A percentile compares a stretch with the other conserved stretches of the same genome.
Conservation (phyloP, 495 filamentous ascomycete genomes). For the Trichoderma orchidacearum region DNA sequence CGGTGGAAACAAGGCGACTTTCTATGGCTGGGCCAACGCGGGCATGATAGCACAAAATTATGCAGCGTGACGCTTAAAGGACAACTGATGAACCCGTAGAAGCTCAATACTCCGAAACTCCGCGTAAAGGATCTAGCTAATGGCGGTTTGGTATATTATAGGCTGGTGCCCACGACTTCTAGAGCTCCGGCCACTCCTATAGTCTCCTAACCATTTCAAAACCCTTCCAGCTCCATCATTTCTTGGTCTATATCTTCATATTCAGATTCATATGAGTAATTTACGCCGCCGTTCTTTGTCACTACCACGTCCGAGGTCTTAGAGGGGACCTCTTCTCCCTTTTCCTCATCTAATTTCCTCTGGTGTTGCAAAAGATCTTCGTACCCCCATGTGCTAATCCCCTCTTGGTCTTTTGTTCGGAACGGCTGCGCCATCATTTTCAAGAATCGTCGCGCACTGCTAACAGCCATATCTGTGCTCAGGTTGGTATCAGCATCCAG, state of each 20-base stretch:
- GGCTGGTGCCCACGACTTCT: too few species aligned
- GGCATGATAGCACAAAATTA: too few species aligned
- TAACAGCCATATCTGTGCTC: conserved; percentile 91
- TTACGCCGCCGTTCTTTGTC: background rate
- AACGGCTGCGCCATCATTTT: conserved; percentile 86
- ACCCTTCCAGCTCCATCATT: conserved; percentile 47
- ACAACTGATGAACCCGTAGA: too few species aligned
- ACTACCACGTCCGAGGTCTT: conserved; percentile 8
- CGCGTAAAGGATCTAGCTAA: too few species aligned
- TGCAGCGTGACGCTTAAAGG: too few species aligned
- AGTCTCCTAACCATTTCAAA: background rate
- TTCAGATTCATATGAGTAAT: conserved; percentile 42
- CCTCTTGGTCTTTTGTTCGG: conserved; percentile 67
- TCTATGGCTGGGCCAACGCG: too few species aligned
- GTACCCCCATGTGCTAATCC: conserved; percentile 81
- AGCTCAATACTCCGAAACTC: too few species aligned
- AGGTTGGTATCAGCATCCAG: conserved; percentile 73
- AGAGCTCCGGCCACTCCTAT: too few species aligned
- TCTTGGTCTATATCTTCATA: conserved; percentile 47
- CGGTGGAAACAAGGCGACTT: too few species aligned
- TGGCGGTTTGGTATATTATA: too few species aligned
- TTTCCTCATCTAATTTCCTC: conserved; percentile 56
- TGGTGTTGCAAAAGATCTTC: conserved; percentile 66
- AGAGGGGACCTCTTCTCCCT: conserved; percentile 25
- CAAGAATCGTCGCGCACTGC: conserved; percentile 76